phyloP scores from a whole-genome alignment of 2,329 filamentous ascomycete genomes.

The Exophiala phaeomuriformis region DNA sequence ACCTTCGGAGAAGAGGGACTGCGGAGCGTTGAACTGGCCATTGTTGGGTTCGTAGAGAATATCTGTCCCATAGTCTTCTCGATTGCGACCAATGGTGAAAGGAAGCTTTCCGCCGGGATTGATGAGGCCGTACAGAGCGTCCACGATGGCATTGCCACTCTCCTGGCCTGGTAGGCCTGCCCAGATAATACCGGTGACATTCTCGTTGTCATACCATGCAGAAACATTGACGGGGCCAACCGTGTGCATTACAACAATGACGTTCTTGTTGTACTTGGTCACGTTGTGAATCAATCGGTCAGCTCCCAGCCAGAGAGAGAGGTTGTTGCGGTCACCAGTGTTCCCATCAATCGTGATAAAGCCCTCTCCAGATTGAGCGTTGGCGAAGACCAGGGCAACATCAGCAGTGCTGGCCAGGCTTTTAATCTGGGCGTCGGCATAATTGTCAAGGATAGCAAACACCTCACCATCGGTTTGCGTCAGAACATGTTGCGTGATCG shows the following conservation, averaged over 20 bases:
- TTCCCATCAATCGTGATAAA: slow-evolving; percentile 79
- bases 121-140: slow-evolving; percentile 62
- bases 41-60: slow-evolving; percentile 54
- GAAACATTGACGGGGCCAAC: slow-evolving; percentile 70
- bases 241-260: slow-evolving; percentile 84
- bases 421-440: slow-evolving; percentile 46
- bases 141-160: slow-evolving; percentile 65
- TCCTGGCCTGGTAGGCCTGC: slow-evolving; percentile 69
- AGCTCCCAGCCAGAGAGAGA: slow-evolving; percentile 80
- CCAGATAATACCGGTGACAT: slow-evolving; percentile 68
- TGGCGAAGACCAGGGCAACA: slow-evolving; percentile 74
- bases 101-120: slow-evolving; percentile 57
- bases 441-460: slow-evolving; percentile 52
- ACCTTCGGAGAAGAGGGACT: slow-evolving; percentile 53
- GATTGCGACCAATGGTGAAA: slow-evolving; percentile 52
- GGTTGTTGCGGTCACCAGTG: slow-evolving; percentile 80
- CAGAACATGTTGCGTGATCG: slow-evolving; percentile 59
- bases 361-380: slow-evolving; percentile 78
- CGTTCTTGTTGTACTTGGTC: slow-evolving; percentile 71
- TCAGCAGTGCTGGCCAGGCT: slow-evolving; percentile 46
- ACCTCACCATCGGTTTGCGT: slow-evolving; percentile 59
- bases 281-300: slow-evolving; percentile 77
- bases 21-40: slow-evolving; percentile 46
- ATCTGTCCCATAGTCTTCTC: slow-evolving; percentile 49
- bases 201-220: slow-evolving; percentile 53